Evolutionary conservation across 768 basidiomycete genomes (phyloP).

Genomic region (Saitozyma sp.): DNA sequence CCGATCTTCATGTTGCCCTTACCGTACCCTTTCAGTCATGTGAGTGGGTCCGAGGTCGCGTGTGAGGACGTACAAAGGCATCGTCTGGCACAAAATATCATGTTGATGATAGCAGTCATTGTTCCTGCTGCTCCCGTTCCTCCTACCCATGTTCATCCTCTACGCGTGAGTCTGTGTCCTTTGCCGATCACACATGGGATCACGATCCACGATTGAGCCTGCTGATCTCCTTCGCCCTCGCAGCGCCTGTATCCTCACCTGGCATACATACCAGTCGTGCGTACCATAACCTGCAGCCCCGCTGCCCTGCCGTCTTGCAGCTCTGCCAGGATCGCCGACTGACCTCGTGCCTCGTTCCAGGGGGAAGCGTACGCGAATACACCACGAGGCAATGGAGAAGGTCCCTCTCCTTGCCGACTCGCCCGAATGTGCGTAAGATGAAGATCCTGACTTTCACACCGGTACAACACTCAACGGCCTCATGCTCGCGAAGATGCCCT

Average conservation of each 20-base stretch:
- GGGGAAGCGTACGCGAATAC: no score
- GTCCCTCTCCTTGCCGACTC: no score
- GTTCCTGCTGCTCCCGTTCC: conserved; percentile 11
- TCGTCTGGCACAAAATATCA: background rate
- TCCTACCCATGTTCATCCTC: conserved; percentile 10
- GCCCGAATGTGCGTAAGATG: no score
- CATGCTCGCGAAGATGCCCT: no score
- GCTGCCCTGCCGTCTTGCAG: no score
- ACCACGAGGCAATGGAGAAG: no score
- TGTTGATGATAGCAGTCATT: conserved; percentile 4
- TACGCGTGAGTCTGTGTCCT: conserved; percentile 7
- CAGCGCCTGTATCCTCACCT: conserved; percentile 16
- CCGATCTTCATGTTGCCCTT: conserved; percentile 31
- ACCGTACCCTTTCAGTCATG: conserved; percentile 37
- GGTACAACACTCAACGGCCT: no score
- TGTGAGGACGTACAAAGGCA: background rate
- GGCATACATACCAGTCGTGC: conserved; percentile 20
- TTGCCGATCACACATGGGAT: background rate
- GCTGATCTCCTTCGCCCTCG: background rate
- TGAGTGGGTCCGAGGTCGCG: conserved; percentile 16
- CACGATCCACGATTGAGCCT: background rate
- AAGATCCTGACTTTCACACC: no score
- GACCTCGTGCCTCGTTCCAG: background rate
- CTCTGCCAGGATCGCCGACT: background rate
- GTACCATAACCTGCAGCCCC: background rate